Conservation (phyloP, 768 basidiomycete genomes). For the Kwoniella dendrophila region DNA sequence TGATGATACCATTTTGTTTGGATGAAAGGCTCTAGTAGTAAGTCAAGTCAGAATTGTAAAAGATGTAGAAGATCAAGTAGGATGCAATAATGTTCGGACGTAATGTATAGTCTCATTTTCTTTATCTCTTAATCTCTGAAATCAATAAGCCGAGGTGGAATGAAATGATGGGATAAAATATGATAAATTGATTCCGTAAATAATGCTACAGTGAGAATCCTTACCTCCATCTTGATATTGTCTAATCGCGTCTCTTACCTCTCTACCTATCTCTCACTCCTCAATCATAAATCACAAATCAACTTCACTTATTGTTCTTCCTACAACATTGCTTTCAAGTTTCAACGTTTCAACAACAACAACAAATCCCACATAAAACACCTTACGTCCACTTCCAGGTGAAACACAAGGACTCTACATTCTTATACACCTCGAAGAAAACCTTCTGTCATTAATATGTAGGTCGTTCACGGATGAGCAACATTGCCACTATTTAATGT, state of each 20-base stretch:
- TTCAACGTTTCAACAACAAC: neutral
- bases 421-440: neutral
- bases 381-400: too few relatives aligned
- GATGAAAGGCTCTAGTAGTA: too few relatives aligned
- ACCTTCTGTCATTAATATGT: neutral
- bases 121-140: too few relatives aligned
- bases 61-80: too few relatives aligned
- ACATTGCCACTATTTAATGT: neutral
- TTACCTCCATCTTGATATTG: slow-evolving; percentile 7
- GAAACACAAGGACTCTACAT: too few relatives aligned
- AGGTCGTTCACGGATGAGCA: neutral
- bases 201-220: neutral
- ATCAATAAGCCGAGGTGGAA: neutral
- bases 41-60: too few relatives aligned
- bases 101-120: neutral
- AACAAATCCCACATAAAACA: neutral
- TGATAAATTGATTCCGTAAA: neutral
- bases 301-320: neutral
- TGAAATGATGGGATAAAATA: slow-evolving; percentile 20
- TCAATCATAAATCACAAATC: slow-evolving; percentile 8
- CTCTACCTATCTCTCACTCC: neutral
- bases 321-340: neutral
- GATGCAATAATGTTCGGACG: neutral
- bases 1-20: slow-evolving; percentile 17
- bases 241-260: too few relatives aligned